Percentiles rank a stretch among this genome's conserved stretches.
These are phyloP conservation scores for Solanum hybrid DNA, from an alignment of 305 asterid species.

Conservation along the genomic window DNA sequence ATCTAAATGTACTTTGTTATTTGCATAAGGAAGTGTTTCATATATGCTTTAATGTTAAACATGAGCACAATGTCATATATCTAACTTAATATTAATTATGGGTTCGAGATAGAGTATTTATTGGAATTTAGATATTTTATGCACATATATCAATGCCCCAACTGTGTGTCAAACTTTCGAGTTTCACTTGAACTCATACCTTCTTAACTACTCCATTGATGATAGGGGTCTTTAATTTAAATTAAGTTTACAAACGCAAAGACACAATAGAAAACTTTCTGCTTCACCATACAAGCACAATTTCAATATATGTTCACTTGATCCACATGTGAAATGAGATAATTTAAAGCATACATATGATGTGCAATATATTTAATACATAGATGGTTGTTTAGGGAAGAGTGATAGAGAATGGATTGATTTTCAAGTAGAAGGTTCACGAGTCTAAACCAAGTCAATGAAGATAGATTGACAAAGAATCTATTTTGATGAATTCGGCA, in stretches of 20 bases:
- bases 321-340: neutral
- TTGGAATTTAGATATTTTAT: neutral
- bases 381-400: neutral
- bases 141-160: neutral
- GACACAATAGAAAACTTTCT: neutral
- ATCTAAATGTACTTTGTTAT: no score
- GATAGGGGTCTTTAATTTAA: neutral
- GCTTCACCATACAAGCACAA: neutral
- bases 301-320: neutral
- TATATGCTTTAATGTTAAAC: neutral
- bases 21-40: neutral
- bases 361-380: neutral
- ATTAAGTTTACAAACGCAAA: neutral
- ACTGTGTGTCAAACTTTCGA: neutral
- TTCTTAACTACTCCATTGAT: neutral
- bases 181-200: neutral
- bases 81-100: neutral
- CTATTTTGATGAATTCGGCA: conserved; percentile 8
- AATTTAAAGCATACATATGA: neutral
- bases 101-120: neutral
- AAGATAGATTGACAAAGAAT: neutral
- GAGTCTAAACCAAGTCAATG: neutral
- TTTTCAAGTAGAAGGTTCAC: neutral
- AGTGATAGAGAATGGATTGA: neutral
- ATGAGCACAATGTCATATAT: neutral